These are phyloP conservation scores for Cucurbita argyrosperma DNA, from an alignment of 306 rosid species.

Conservation along the genomic window DNA sequence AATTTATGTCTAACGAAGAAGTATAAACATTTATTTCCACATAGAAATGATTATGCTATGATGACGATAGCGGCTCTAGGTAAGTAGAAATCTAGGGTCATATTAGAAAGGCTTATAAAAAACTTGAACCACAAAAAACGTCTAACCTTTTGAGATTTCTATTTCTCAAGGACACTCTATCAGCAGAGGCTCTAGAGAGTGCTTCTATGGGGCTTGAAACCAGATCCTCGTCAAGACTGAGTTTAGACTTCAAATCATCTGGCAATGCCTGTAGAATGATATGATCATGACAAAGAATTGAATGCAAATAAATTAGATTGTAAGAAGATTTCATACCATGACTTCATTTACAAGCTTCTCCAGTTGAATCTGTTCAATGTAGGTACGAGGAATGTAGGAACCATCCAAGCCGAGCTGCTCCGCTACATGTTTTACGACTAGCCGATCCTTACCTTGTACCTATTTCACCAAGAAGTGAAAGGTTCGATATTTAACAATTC, in stretches of 20 bases:
- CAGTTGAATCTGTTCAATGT: slow-evolving; percentile 93
- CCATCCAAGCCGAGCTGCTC: slow-evolving; percentile 83
- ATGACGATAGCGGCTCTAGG: too few relatives aligned
- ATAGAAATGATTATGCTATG: too few relatives aligned
- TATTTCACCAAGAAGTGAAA: slow-evolving; percentile 18
- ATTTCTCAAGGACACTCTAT: slow-evolving; percentile 65
- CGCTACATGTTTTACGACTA: slow-evolving; percentile 44
- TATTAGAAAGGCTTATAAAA: background rate
- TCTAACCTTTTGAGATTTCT: slow-evolving; percentile 59
- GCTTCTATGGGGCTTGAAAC: slow-evolving; percentile 92
- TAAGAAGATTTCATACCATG: slow-evolving; percentile 51
- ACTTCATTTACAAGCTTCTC: slow-evolving; percentile 95
- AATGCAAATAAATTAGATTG: background rate
- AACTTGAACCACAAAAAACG: background rate
- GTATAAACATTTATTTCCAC: too few relatives aligned
- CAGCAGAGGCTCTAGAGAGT: slow-evolving; percentile 85
- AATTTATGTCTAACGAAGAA: too few relatives aligned
- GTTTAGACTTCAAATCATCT: slow-evolving; percentile 89
- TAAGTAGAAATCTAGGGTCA: too few relatives aligned
- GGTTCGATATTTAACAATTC: background rate
- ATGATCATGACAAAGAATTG: slow-evolving; percentile 9
- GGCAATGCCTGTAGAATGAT: slow-evolving; percentile 77
- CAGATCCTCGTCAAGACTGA: slow-evolving; percentile 87
- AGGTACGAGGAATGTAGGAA: slow-evolving; percentile 91
- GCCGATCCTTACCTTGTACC: slow-evolving; percentile 95